Conservation (phyloP, 148 eudicot species). For the Dianthus caryophyllus region DNA sequence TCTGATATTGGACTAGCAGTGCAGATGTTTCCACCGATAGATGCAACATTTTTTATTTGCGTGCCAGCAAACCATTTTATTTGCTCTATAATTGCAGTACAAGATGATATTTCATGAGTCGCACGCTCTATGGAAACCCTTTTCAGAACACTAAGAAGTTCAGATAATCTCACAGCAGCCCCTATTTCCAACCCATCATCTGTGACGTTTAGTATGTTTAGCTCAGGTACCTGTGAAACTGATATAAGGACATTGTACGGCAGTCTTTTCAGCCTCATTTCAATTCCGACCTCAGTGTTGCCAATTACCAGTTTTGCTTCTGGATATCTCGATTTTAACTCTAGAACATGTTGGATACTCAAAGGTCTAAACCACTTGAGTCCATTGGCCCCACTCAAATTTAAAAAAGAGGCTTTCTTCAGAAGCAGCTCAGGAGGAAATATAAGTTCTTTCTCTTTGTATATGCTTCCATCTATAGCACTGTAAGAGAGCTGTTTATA, state of each 20-base stretch:
- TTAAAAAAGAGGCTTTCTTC: conserved; percentile 48
- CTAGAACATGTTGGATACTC: conserved; percentile 71
- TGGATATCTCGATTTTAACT: conserved; percentile 72
- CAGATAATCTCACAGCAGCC: conserved; percentile 76
- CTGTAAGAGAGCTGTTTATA: conserved; percentile 56
- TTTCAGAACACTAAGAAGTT: conserved; percentile 47
- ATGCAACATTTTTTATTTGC: conserved; percentile 95
- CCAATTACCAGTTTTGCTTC: conserved; percentile 76
- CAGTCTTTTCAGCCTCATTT: conserved; percentile 80
- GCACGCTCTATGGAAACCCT: conserved; percentile 42
- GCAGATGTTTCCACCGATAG: conserved; percentile 95
- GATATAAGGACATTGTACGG: conserved; percentile 71
- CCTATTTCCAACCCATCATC: conserved; percentile 94
- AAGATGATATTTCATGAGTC: conserved; percentile 65
- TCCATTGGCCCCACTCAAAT: conserved; percentile 63
- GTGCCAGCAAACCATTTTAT: conserved; percentile 98
- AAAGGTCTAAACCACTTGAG: conserved; percentile 86
- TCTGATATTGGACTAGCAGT: conserved; percentile 99
- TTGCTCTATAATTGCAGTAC: conserved; percentile 78
- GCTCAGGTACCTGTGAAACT: conserved; percentile 71
- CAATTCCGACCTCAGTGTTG: conserved; percentile 90
- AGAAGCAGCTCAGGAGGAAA: conserved; percentile 85
- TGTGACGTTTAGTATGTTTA: conserved; percentile 54
- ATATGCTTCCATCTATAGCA: conserved; percentile 71
- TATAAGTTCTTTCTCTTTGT: conserved; percentile 75